Percentiles rank a stretch among this genome's conserved stretches.
Evolutionary conservation across 2,329 filamentous ascomycete genomes (phyloP).

Genomic region (Colletotrichum truncatum): DNA sequence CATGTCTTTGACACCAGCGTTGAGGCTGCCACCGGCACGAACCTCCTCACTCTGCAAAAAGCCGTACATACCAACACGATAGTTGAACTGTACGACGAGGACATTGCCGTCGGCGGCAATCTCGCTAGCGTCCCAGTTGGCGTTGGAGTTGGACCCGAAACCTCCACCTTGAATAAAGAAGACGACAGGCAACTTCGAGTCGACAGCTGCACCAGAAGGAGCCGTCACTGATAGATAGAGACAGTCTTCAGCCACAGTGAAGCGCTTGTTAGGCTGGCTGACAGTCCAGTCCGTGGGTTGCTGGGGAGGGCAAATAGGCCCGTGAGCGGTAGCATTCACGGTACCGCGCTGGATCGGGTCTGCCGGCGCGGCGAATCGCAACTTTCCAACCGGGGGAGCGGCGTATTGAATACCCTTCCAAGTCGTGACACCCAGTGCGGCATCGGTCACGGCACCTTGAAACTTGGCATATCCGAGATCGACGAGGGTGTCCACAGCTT

Average conservation of each 20-base stretch:
- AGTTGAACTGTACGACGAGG: slow-evolving; percentile 78
- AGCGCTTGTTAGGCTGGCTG: slow-evolving; percentile 13
- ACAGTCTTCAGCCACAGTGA: slow-evolving; percentile 68
- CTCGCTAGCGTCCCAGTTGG: slow-evolving; percentile 67
- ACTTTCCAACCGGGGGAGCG: slow-evolving; percentile 69
- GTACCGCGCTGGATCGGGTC: slow-evolving; percentile 56
- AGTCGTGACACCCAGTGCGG: slow-evolving; percentile 66
- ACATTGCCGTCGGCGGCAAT: slow-evolving; percentile 69
- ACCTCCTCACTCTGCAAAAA: slow-evolving; percentile 61
- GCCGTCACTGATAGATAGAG: slow-evolving; percentile 74
- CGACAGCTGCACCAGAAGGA: slow-evolving; percentile 58
- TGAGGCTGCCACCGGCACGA: slow-evolving; percentile 20
- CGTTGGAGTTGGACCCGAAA: slow-evolving; percentile 58
- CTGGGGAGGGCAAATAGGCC: slow-evolving; percentile 42
- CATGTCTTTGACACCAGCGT: slow-evolving; percentile 32
- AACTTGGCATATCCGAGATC: slow-evolving; percentile 76
- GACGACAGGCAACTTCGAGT: slow-evolving; percentile 70
- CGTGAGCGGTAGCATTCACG: slow-evolving; percentile 56
- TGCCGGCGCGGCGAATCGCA: slow-evolving; percentile 74
- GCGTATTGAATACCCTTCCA: slow-evolving; percentile 83
- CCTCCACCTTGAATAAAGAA: slow-evolving; percentile 69
- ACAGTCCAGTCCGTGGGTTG: slow-evolving; percentile 32
- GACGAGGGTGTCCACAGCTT: slow-evolving; percentile 50
- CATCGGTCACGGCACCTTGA: slow-evolving; percentile 51
- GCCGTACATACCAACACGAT: slow-evolving; percentile 78